These are phyloP conservation scores for Hypoxylon rubiginosum DNA, from an alignment of 2,329 filamentous ascomycete genomes.

Conservation along the genomic window DNA sequence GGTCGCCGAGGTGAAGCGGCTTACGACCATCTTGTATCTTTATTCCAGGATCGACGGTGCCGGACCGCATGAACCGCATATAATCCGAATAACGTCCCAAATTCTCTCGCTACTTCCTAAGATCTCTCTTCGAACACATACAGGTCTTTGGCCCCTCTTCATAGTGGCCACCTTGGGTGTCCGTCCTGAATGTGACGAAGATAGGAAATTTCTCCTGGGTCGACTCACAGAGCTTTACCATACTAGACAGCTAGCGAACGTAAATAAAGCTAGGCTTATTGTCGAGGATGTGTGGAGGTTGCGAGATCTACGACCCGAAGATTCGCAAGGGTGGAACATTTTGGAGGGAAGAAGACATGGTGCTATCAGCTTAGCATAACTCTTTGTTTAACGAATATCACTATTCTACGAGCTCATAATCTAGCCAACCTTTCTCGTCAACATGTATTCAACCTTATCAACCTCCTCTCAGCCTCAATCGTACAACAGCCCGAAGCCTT, in stretches of 20 bases:
- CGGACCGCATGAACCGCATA: slow-evolving; percentile 44
- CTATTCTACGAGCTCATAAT: not conserved
- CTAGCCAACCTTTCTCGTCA: not conserved
- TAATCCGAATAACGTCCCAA: slow-evolving; percentile 41
- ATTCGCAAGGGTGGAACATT: slow-evolving; percentile 35
- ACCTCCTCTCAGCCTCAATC: not conserved
- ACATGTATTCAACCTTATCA: not conserved
- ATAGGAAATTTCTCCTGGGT: slow-evolving; percentile 45
- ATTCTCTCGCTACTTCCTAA: slow-evolving; percentile 44
- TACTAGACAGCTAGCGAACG: slow-evolving; percentile 50
- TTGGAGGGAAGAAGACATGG: slow-evolving; percentile 37
- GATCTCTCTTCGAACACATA: slow-evolving; percentile 48
- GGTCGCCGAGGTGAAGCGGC: slow-evolving; percentile 47
- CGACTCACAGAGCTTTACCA: slow-evolving; percentile 46
- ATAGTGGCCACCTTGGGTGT: slow-evolving; percentile 50
- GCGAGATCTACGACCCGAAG: slow-evolving; percentile 42
- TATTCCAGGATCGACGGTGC: slow-evolving; percentile 48
- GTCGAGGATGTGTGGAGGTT: slow-evolving; percentile 52
- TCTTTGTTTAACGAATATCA: slow-evolving; percentile 9
- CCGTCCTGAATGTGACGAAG: slow-evolving; percentile 45
- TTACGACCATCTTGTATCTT: slow-evolving; percentile 49
- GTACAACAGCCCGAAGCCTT: not conserved
- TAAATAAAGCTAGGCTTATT: slow-evolving; percentile 50
- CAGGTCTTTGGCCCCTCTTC: slow-evolving; percentile 50
- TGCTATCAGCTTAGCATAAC: slow-evolving; percentile 46